A percentile compares a stretch with the other conserved stretches of the same genome.
These are phyloP conservation scores for Conoideocrella luteorostrata DNA, from an alignment of 2,329 filamentous ascomycete genomes.

Conservation along the genomic window DNA sequence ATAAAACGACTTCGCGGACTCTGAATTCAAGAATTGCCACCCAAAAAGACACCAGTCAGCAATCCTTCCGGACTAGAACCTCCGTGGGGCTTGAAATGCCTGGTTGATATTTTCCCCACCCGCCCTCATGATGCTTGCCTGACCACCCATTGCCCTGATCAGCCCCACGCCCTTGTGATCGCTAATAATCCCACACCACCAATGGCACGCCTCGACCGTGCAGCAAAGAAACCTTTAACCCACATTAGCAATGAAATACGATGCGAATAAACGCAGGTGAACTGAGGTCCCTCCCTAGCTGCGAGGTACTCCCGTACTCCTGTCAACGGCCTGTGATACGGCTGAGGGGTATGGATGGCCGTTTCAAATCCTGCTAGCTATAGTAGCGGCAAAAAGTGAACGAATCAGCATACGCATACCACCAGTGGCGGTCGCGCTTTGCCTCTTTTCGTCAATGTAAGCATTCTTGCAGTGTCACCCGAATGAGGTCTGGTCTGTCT, in stretches of 20 bases:
- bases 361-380: neutral
- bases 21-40: neutral
- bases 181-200: neutral
- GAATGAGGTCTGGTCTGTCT: neutral
- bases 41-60: neutral
- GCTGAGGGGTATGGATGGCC: neutral
- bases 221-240: neutral
- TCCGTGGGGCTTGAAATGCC: neutral
- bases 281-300: too few relatives aligned
- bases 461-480: neutral
- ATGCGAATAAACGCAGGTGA: too few relatives aligned
- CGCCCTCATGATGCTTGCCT: too few relatives aligned
- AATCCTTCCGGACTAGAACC: slow-evolving; percentile 1
- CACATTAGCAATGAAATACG: too few relatives aligned
- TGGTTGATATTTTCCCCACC: neutral
- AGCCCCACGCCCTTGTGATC: neutral
- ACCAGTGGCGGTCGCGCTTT: too few relatives aligned
- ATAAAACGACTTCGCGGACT: neutral
- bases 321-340: neutral
- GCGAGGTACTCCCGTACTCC: too few relatives aligned
- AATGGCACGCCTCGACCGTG: neutral
- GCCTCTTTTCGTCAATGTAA: neutral
- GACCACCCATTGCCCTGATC: neutral
- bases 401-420: too few relatives aligned
- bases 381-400: neutral